A percentile compares a stretch with the other conserved stretches of the same genome.
These are phyloP conservation scores for Cladosporium sp. DNA, from an alignment of 2,329 filamentous ascomycete genomes.

Conservation along the genomic window DNA sequence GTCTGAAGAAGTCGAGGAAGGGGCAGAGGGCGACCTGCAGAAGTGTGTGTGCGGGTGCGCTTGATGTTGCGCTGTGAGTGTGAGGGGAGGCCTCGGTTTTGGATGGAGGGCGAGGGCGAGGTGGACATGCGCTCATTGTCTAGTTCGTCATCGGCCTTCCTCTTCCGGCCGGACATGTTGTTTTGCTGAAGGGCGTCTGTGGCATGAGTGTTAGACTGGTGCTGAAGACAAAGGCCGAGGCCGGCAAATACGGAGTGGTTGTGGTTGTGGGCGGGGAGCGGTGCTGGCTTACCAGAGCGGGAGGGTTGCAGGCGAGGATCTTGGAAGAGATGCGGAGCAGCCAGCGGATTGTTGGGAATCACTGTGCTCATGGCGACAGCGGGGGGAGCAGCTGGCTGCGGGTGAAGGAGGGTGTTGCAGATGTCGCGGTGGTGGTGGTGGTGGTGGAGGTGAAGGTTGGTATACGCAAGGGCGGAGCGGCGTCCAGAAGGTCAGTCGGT, in stretches of 20 bases:
- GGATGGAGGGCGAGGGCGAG: slow-evolving; percentile 81
- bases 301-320: slow-evolving; percentile 62
- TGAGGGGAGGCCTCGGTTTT: slow-evolving; percentile 63
- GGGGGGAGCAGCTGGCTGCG: slow-evolving; percentile 9
- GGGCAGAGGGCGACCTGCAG: slow-evolving; percentile 62
- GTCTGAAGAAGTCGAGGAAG: slow-evolving; percentile 87
- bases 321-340: slow-evolving; percentile 63
- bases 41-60: slow-evolving; percentile 67
- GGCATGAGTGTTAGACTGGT: slow-evolving; percentile 36
- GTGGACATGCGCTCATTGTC: slow-evolving; percentile 82
- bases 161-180: slow-evolving; percentile 64
- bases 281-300: slow-evolving; percentile 56
- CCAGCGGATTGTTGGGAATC: slow-evolving; percentile 60
- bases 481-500: neutral
- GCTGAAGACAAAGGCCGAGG: slow-evolving; percentile 32
- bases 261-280: slow-evolving; percentile 32
- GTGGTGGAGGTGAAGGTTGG: neutral
- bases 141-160: slow-evolving; percentile 78
- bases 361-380: slow-evolving; percentile 60
- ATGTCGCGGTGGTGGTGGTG: neutral
- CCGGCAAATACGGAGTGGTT: slow-evolving; percentile 40
- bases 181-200: slow-evolving; percentile 41
- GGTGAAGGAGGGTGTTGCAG: neutral
- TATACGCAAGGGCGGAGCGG: slow-evolving; percentile 8
- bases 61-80: slow-evolving; percentile 66